Conservation (phyloP, 2,329 filamentous ascomycete genomes). For the Hymenoscyphus fructigenus region DNA sequence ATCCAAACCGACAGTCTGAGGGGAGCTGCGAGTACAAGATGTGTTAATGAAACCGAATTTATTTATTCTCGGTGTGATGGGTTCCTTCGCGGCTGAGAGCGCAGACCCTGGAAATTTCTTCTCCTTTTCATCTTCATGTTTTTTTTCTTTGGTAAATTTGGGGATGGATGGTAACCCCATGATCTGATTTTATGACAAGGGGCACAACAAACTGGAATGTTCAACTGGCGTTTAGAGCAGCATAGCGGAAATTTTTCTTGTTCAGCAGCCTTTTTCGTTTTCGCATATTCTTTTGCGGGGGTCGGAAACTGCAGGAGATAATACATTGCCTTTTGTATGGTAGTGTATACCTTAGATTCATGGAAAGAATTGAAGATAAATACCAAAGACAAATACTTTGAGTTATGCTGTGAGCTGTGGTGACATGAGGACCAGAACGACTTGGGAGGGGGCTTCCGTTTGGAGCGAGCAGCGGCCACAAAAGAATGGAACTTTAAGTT, state of each 20-base stretch:
- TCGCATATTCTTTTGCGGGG: conserved; percentile 1
- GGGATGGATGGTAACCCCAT: no score
- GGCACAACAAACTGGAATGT: conserved; percentile 3
- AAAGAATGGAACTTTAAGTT: no score
- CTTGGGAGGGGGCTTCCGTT: no score
- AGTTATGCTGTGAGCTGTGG: neutral
- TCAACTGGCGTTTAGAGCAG: conserved; percentile 4
- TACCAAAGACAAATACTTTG: neutral
- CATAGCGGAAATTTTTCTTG: conserved; percentile 1
- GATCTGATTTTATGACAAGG: conserved; percentile 1
- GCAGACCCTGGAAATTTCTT: conserved; percentile 30
- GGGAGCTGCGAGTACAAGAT: conserved; percentile 80
- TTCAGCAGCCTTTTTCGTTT: neutral
- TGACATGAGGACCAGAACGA: neutral
- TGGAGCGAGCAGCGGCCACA: no score
- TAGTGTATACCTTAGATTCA: neutral
- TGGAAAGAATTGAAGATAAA: conserved; percentile 1
- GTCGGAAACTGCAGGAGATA: neutral
- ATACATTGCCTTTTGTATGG: conserved; percentile 5
- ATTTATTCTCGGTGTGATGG: conserved; percentile 18
- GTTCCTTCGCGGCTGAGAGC: conserved; percentile 37
- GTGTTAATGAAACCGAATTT: conserved; percentile 49
- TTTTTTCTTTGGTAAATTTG: no score
- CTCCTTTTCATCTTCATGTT: neutral
- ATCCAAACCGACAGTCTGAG: conserved; percentile 65